Percentiles rank a stretch among this genome's conserved stretches.
Evolutionary conservation across 2,329 filamentous ascomycete genomes (phyloP).

Genomic region (Fusarium chlamydosporum): DNA sequence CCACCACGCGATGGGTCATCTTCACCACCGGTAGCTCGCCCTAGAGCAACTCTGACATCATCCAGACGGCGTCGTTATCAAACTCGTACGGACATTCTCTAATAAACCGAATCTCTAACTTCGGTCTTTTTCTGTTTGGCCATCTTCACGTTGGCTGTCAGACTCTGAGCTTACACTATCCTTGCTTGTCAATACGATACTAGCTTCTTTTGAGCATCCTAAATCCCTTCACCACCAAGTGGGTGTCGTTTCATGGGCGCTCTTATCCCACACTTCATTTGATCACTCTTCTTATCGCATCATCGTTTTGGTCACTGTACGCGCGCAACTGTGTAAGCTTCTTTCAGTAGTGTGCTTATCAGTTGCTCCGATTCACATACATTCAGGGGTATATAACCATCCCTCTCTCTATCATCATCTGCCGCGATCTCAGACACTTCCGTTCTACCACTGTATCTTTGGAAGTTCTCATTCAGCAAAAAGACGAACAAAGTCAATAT

Average conservation of each 20-base stretch:
- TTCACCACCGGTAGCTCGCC: slow-evolving; percentile 7
- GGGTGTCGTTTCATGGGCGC: slow-evolving; percentile 7
- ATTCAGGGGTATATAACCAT: slow-evolving; percentile 27
- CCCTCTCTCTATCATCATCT: neutral
- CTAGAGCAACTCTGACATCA: slow-evolving; percentile 17
- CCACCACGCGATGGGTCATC: slow-evolving; percentile 17
- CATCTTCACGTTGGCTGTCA: slow-evolving; percentile 14
- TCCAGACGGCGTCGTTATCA: neutral
- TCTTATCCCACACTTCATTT: slow-evolving; percentile 8
- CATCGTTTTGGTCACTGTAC: neutral
- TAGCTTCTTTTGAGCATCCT: slow-evolving; percentile 26
- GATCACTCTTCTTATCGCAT: neutral
- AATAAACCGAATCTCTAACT: neutral
- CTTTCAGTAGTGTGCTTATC: slow-evolving; percentile 6
- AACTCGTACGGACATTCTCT: neutral
- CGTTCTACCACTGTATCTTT: neutral
- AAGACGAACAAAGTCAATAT: slow-evolving; percentile 21
- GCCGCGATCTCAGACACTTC: neutral
- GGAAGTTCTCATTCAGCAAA: neutral
- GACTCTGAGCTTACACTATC: slow-evolving; percentile 37
- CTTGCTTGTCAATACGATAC: slow-evolving; percentile 18
- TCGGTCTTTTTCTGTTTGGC: neutral
- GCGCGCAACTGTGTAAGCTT: slow-evolving; percentile 8
- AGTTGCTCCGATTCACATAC: slow-evolving; percentile 13
- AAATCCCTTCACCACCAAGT: slow-evolving; percentile 8